Conservation (phyloP, 257 asterid species). For the Gynochthodes officinalis region DNA sequence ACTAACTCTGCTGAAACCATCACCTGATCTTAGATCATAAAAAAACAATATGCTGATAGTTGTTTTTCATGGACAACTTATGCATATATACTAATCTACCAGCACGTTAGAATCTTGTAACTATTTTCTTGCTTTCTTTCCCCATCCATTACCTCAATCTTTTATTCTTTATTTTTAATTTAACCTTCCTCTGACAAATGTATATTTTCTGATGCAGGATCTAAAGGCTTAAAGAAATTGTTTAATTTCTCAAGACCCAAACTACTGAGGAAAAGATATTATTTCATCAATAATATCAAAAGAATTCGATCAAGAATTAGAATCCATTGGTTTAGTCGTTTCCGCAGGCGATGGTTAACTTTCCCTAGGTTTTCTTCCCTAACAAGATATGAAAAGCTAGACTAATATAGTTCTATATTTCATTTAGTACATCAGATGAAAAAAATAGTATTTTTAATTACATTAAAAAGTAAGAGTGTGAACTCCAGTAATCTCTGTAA, state of each 20-base stretch:
- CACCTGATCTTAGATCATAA: neutral
- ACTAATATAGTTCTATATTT: conserved; percentile 23
- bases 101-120: neutral
- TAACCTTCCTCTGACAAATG: neutral
- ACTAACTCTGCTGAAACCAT: neutral
- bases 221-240: conserved; percentile 44
- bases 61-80: neutral
- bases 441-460: no score
- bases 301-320: conserved; percentile 64
- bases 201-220: conserved; percentile 43
- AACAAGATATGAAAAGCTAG: conserved; percentile 52
- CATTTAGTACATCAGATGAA: no score
- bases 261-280: conserved; percentile 34
- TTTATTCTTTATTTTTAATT: neutral
- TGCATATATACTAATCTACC: neutral
- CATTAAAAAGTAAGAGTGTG: no score
- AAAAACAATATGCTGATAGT: neutral
- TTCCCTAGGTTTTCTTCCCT: conserved; percentile 54
- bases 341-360: conserved; percentile 50
- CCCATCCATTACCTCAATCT: neutral
- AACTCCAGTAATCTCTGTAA: no score
- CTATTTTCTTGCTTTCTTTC: neutral
- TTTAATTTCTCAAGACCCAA: conserved; percentile 50
- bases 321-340: conserved; percentile 54
- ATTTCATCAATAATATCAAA: conserved; percentile 49